Evolutionary conservation across 2,329 filamentous ascomycete genomes (phyloP), one percentile per base, ranked within the genome.

Genomic region (Teratosphaeria nubilosa): DNA sequence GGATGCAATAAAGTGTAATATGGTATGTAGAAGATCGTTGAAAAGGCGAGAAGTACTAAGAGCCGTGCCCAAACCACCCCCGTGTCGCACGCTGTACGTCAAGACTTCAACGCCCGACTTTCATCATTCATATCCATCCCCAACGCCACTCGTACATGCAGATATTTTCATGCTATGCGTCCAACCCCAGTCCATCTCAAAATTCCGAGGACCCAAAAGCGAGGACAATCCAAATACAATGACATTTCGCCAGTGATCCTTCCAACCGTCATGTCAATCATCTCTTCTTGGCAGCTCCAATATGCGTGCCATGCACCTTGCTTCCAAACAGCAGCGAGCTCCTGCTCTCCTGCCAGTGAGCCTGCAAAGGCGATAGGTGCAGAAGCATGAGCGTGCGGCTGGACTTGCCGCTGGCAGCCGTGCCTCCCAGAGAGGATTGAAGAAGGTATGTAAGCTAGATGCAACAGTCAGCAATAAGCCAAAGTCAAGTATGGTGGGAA

Each of bases 371-470:
- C 66, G 88, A 94, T 58, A 96, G 88, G 91, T 97, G 97, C 72
- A 97, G 90, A 73, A 99, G 96, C 94, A 99, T 99, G 67, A 99
- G 86, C 0, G 94, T 99, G 76, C 96, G 95, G 66, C 88, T 94
- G 27, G 65, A 65, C 54, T 71, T 71, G 58, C 69, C 69, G 48
- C 65, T 69, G n/a, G 64, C 60, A 20, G 66, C 64, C 73, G 96
- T 96, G 16, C 94, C 94, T 3, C 94, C 92, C 7, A 99, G 79
- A 2, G 90, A 96, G 70, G 94, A 95, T 82, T 97, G 90, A 41
- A 99, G 81, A 53, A 99, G 81, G 70, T 96, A 95, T 9, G 94
- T 99, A 64, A 99, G 81, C 82, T 87, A 34, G 24, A 48, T 22
- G 41, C n/a, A 20, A 11, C 16, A 48, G 20, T 48, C 20, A 48